Evolutionary conservation across 495 filamentous ascomycete genomes (phyloP), one percentile per base, ranked within the genome.

Genomic region (Lepidopterella palustris): DNA sequence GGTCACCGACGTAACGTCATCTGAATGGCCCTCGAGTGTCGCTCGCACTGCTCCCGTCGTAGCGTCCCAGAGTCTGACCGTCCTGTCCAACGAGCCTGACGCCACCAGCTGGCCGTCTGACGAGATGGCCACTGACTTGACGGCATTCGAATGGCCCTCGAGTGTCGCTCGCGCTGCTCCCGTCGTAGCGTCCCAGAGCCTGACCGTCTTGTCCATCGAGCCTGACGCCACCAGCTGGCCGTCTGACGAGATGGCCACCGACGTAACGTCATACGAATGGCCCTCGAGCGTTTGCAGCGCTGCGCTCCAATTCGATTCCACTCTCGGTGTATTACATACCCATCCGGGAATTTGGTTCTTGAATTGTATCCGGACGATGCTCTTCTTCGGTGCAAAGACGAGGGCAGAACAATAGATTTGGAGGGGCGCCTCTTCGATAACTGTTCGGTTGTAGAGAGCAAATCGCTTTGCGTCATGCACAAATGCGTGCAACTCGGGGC

Each of bases 401-500:
- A n/a, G n/a, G n/a, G n/a, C n/a, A n/a, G 55, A 60, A 31, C 55
- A 62, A 55, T 71, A 72, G 32, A 66, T 29, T 55, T 73, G 70
- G 8, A 73, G 66, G 11, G 71, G 71, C 3, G 65, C 50, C 23
- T 53, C 39, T 47, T 70, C 63, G 32, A 68, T 62, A 6, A 25
- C 27, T 20, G 53, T 24, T 26, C 52, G 55, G 42, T 59, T 51
- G 15, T 62, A 64, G 9, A 49, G 65, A 45, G 72, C 60, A 53
- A 78, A 72, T 20, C 70, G 62, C 27, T 29, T 60, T 0, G 64
- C 66, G 55, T 78, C 72, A 49, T 65, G 49, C 25, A 73, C 59
- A 21, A 73, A 68, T 6, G 60, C 28, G 6, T 59, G 49, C 11
- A 73, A 31, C n/a, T 40, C 0, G 6, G 28, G 29, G 13, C 31